These are phyloP conservation scores for Carpinus fangiana DNA, from an alignment of 306 rosid species.

Conservation along the genomic window DNA sequence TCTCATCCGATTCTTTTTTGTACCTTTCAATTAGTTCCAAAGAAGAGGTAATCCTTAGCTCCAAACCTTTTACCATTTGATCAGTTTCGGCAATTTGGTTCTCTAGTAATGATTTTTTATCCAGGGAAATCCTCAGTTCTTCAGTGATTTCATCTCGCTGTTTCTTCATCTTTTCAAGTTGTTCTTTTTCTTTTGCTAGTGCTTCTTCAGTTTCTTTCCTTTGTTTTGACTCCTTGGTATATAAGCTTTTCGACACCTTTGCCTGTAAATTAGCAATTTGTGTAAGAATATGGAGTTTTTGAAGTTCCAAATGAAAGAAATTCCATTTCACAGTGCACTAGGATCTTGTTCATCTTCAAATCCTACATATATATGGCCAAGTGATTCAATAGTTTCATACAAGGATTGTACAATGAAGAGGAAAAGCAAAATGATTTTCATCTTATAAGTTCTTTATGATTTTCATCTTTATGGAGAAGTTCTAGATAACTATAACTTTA, in stretches of 20 bases:
- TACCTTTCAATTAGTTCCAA: constrained; percentile 44
- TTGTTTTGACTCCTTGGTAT: constrained; percentile 41
- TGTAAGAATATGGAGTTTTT: not conserved
- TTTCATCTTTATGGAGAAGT: not conserved
- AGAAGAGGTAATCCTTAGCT: constrained; percentile 39
- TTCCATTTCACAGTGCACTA: not conserved
- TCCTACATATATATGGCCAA: not conserved
- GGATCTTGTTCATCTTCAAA: constrained; percentile 2
- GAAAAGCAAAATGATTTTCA: not conserved
- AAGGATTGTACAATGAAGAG: not conserved
- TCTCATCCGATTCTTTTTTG: constrained; percentile 46
- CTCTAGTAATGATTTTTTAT: constrained; percentile 38
- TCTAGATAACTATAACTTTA: constrained; percentile 25
- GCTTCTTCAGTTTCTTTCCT: constrained; percentile 44
- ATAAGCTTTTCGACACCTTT: constrained; percentile 41
- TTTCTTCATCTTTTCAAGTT: constrained; percentile 37
- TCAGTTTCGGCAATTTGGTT: constrained; percentile 44
- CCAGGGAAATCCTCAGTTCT: constrained; percentile 32
- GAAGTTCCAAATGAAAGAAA: constrained; percentile 8
- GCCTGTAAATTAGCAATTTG: constrained; percentile 31
- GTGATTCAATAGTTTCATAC: not conserved
- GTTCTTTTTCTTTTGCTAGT: constrained; percentile 36
- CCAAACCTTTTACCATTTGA: constrained; percentile 33
- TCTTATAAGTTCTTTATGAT: not conserved
- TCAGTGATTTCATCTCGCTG: constrained; percentile 35